phyloP scores from a whole-genome alignment of 352 stramenopile species.

The Lagenidium sp. region DNA sequence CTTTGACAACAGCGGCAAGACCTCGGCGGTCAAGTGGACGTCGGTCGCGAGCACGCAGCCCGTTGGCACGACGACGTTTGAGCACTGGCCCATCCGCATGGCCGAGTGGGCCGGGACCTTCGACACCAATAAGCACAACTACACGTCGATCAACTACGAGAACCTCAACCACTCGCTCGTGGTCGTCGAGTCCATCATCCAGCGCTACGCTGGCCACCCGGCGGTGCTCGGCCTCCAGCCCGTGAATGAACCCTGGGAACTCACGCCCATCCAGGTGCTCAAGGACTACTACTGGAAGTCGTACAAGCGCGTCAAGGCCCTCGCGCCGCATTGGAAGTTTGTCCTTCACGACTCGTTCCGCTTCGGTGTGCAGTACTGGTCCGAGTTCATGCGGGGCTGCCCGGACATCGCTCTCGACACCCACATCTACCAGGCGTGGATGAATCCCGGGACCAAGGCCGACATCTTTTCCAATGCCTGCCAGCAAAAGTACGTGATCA shows the following conservation, averaged over 20 bases:
- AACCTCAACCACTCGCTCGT: conserved; percentile 90
- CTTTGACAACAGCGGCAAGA: conserved; percentile 92
- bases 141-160: conserved; percentile 87
- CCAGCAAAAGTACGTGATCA: conserved; percentile 82
- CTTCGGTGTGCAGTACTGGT: conserved; percentile 73
- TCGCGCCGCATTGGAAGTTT: conserved; percentile 93
- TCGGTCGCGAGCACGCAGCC: conserved; percentile 63
- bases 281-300: conserved; percentile 96
- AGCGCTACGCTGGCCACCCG: conserved; percentile 81
- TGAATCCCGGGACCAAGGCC: conserved; percentile 47
- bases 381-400: conserved; percentile 69
- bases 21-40: conserved; percentile 86
- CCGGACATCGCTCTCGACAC: conserved; percentile 93
- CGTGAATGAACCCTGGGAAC: conserved; percentile 95
- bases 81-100: conserved; percentile 88
- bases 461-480: conserved; percentile 89
- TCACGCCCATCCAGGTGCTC: conserved; percentile 87
- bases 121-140: conserved; percentile 74
- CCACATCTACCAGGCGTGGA: conserved; percentile 93
- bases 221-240: conserved; percentile 90
- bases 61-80: conserved; percentile 82
- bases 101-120: conserved; percentile 90
- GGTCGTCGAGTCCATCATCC: conserved; percentile 87
- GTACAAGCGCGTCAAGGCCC: conserved; percentile 90
- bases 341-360: conserved; percentile 95